These are phyloP conservation scores for Penicillium sp. DNA, from an alignment of 2,329 filamentous ascomycete genomes.

Conservation along the genomic window DNA sequence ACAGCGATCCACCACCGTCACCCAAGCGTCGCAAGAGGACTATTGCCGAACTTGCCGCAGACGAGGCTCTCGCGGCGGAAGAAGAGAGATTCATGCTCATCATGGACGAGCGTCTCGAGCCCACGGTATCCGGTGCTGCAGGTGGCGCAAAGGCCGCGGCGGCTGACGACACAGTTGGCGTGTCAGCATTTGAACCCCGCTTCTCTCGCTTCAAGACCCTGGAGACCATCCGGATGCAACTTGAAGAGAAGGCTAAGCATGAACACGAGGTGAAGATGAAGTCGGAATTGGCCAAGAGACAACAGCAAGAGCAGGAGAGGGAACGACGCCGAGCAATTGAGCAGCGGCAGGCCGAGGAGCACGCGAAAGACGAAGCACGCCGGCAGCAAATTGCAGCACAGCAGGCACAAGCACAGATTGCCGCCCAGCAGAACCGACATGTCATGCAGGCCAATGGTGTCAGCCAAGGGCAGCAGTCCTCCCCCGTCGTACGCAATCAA, in stretches of 20 bases:
- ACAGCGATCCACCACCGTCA: constrained; percentile 72
- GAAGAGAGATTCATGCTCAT: constrained; percentile 91
- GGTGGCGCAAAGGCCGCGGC: constrained; percentile 63
- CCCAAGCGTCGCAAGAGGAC: constrained; percentile 92
- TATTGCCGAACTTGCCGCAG: constrained; percentile 89
- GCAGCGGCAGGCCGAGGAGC: constrained; percentile 46
- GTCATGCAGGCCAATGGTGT: constrained; percentile 47
- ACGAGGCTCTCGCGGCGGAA: constrained; percentile 86
- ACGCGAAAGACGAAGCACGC: constrained; percentile 41
- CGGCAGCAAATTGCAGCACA: constrained; percentile 45
- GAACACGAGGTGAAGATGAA: constrained; percentile 50
- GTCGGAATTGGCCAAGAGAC: constrained; percentile 51
- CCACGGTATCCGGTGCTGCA: constrained; percentile 59
- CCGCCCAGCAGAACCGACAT: constrained; percentile 55
- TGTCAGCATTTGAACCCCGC: constrained; percentile 74
- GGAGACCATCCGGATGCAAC: constrained; percentile 76
- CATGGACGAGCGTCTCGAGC: constrained; percentile 77
- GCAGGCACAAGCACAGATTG: constrained; percentile 46
- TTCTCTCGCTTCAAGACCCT: constrained; percentile 93
- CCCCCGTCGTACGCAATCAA: constrained; percentile 48
- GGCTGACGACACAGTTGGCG: constrained; percentile 70
- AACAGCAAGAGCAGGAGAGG: constrained; percentile 50
- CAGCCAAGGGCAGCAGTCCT: constrained; percentile 46
- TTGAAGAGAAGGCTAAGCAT: constrained; percentile 65
- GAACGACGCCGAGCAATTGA: constrained; percentile 49